Conservation (phyloP, 192 early-diverging fungal genomes). For the Borealophlyctis nickersoniae region DNA sequence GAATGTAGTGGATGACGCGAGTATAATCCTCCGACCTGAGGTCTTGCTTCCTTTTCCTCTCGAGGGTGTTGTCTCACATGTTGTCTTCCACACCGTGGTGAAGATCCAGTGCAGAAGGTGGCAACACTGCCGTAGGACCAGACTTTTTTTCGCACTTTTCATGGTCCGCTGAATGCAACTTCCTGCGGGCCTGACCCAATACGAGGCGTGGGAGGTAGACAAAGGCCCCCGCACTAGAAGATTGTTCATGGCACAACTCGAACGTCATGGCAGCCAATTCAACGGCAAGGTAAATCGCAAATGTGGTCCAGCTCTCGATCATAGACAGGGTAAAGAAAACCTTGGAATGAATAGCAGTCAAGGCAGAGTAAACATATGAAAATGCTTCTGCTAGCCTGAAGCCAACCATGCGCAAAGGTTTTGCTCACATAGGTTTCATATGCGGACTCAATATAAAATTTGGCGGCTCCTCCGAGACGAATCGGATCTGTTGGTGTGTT, state of each 20-base stretch:
- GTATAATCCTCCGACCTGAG: too few species aligned
- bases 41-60: too few species aligned
- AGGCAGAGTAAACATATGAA: too few species aligned
- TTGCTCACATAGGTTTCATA: slow-evolving; percentile 14
- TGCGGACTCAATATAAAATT: background rate
- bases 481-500: background rate
- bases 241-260: slow-evolving; percentile 2
- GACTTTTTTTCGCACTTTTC: background rate
- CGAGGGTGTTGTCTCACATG: background rate
- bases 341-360: too few species aligned
- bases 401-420: too few species aligned
- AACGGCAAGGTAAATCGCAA: background rate
- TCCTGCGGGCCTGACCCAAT: too few species aligned
- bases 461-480: background rate
- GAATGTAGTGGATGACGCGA: slow-evolving; percentile 2
- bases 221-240: too few species aligned
- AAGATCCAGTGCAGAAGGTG: too few species aligned
- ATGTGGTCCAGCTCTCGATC: slow-evolving; percentile 1
- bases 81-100: too few species aligned
- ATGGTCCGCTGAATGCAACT: background rate
- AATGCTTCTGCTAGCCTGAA: too few species aligned
- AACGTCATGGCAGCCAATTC: background rate
- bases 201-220: too few species aligned
- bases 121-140: background rate
- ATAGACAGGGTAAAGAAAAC: slow-evolving; percentile 3